Base-by-base conservation (phyloP, 768 basidiomycete genomes). In the Mycena rosella region DNA sequence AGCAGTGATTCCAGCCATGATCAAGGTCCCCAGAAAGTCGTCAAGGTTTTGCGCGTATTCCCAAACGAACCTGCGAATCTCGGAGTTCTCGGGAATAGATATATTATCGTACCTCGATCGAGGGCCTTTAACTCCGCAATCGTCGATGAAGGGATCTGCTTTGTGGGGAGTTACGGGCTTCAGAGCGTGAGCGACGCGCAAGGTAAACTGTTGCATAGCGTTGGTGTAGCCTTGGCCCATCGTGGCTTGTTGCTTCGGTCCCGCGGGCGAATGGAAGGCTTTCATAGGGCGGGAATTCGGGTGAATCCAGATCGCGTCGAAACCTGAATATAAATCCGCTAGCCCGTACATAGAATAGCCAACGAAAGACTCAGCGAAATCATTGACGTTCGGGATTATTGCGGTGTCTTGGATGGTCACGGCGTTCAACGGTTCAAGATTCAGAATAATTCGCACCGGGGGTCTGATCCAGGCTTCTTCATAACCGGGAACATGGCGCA, bases 341-440 rank as follows among this genome's bases (percentile, higher is more conserved):
- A n/a, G n/a, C n/a, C n/a, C n/a, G n/a, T n/a, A n/a, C n/a, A n/a
- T n/a, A n/a, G n/a, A n/a, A n/a, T n/a, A n/a, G n/a, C n/a, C n/a
- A n/a, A n/a, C n/a, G n/a, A n/a, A n/a, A n/a, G n/a, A n/a, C n/a
- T n/a, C 73, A 27, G 63, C 77, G 53, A 72, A 81, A 20, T 76
- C 73, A 11, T 75, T 73, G 17, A 70, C 69, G 5, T 61, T 56
- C 0, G 80, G 78, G 0, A 73, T 74, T 10, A 79, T 36, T 0
- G 67, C 65, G 1, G 79, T 45, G 42, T 79, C 73, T 36, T 65
- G 68, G 15, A 40, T 40, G 17, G 77, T 75, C 0, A 81, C 74
- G 2, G 69, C 72, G 63, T 83, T 83, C 0, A 83, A 73, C 0
- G 73, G 73, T 64, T 80, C 75, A 0, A 81, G 68, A 56, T 76